These are phyloP conservation scores for Colletotrichum acutatum DNA, from an alignment of 2,329 filamentous ascomycete genomes.

Conservation along the genomic window DNA sequence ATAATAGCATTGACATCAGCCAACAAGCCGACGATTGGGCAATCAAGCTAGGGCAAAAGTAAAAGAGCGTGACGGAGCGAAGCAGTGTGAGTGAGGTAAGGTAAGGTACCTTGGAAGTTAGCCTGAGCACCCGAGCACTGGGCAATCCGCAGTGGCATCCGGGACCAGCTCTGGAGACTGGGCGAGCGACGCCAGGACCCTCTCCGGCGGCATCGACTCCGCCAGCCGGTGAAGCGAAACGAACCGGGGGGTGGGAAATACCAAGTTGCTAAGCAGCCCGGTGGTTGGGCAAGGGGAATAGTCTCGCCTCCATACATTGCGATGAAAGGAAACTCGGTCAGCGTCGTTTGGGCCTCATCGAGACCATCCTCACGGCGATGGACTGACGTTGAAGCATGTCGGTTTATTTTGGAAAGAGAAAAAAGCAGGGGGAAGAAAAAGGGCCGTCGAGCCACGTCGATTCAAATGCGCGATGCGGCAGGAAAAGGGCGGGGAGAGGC, in stretches of 20 bases:
- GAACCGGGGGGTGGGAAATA: slow-evolving; percentile 19
- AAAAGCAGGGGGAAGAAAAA: slow-evolving; percentile 24
- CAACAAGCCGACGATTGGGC: slow-evolving; percentile 23
- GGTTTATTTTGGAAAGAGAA: neutral
- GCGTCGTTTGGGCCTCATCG: slow-evolving; percentile 33
- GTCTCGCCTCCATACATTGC: slow-evolving; percentile 19
- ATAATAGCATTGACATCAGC: slow-evolving; percentile 31
- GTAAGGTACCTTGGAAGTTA: neutral
- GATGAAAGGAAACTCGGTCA: slow-evolving; percentile 34
- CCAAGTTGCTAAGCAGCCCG: slow-evolving; percentile 20
- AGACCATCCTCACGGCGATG: slow-evolving; percentile 26
- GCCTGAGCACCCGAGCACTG: neutral
- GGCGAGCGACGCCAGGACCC: slow-evolving; percentile 30
- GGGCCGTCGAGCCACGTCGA: slow-evolving; percentile 33
- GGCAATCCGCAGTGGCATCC: neutral
- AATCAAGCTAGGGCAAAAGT: slow-evolving; percentile 19
- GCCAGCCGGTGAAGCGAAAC: slow-evolving; percentile 36
- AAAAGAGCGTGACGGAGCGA: neutral
- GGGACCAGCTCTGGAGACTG: neutral
- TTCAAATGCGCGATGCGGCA: slow-evolving; percentile 34
- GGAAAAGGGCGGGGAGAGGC: slow-evolving; percentile 29
- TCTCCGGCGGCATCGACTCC: slow-evolving; percentile 34
- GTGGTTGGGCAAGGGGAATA: slow-evolving; percentile 28
- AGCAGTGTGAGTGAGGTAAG: neutral
- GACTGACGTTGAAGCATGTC: slow-evolving; percentile 31